A percentile compares a stretch with the other conserved stretches of the same genome.
These are phyloP conservation scores for Bothriochloa decipiens DNA, from an alignment of 176 grass and related monocot species.

Conservation along the genomic window DNA sequence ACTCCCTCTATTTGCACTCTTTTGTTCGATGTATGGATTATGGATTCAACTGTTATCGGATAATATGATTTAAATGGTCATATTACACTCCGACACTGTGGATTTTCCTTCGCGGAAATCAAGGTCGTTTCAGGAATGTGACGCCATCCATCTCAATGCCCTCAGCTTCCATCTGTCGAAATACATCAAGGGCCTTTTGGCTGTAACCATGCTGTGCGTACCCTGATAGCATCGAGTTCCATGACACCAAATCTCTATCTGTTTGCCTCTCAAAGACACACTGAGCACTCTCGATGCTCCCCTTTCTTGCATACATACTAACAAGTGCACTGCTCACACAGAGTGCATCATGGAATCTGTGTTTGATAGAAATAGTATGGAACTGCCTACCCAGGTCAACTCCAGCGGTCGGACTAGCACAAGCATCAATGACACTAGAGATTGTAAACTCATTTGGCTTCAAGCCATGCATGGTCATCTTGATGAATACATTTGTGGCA, in stretches of 20 bases:
- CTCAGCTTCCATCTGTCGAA: slow-evolving; percentile 59
- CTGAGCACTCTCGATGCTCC: slow-evolving; percentile 69
- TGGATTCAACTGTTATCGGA: too few relatives aligned
- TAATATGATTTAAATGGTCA: too few relatives aligned
- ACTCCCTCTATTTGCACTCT: too few relatives aligned
- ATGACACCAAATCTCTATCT: slow-evolving; percentile 78
- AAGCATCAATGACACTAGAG: slow-evolving; percentile 71
- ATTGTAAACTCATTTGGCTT: slow-evolving; percentile 78
- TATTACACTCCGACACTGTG: too few relatives aligned
- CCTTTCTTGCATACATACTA: slow-evolving; percentile 80
- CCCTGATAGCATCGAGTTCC: slow-evolving; percentile 81
- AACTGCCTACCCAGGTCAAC: slow-evolving; percentile 76
- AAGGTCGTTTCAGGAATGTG: too few relatives aligned
- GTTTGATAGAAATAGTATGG: slow-evolving; percentile 74
- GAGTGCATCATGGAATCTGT: slow-evolving; percentile 55
- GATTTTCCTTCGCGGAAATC: too few relatives aligned
- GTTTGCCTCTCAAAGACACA: slow-evolving; percentile 67
- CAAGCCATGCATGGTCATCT: slow-evolving; percentile 58
- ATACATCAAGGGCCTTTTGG: slow-evolving; percentile 66
- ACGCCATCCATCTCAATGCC: slow-evolving; percentile 63
- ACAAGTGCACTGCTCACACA: slow-evolving; percentile 75
- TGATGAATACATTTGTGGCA: slow-evolving; percentile 59
- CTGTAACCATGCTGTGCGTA: slow-evolving; percentile 78
- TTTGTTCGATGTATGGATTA: too few relatives aligned
- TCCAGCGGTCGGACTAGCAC: slow-evolving; percentile 47